Percentiles rank a stretch among this genome's conserved stretches.
phyloP scores from a whole-genome alignment of 1,284 basidiomycete genomes.

The Ustilago trichophora region DNA sequence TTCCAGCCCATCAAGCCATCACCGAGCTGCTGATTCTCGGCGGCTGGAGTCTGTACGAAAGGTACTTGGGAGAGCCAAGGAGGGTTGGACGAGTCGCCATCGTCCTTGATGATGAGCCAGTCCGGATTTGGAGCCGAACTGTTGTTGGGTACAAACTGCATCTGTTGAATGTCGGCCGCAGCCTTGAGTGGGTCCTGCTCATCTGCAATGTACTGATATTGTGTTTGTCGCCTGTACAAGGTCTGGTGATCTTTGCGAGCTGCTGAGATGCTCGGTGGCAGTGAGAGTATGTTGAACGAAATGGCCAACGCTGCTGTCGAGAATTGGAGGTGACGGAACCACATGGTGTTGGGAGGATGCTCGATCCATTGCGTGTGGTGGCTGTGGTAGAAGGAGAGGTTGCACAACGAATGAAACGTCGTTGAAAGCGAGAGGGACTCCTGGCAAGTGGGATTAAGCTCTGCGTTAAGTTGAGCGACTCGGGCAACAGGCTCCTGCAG shows the following conservation, averaged over 20 bases:
- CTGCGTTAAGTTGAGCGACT: neutral
- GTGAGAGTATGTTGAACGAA: neutral
- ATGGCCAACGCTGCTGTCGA: neutral
- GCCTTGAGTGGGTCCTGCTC: constrained; percentile 46
- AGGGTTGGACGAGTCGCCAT: constrained; percentile 26
- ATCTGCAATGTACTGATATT: constrained; percentile 45
- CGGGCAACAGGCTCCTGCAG: neutral
- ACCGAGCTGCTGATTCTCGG: constrained; percentile 4
- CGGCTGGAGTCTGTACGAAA: constrained; percentile 23
- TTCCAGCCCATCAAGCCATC: constrained; percentile 34
- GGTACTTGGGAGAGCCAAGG: constrained; percentile 36
- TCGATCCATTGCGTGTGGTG: neutral
- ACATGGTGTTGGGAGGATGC: neutral
- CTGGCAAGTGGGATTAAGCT: neutral
- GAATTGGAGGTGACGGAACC: neutral
- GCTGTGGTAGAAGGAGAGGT: neutral
- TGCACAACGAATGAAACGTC: neutral
- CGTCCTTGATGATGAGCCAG: constrained; percentile 42
- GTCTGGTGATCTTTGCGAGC: neutral
- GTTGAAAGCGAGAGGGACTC: neutral
- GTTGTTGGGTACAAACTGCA: constrained; percentile 27
- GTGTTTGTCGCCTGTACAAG: constrained; percentile 22
- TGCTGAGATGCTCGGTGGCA: neutral
- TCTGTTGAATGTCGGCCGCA: constrained; percentile 39
- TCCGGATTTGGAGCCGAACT: constrained; percentile 16